Evolutionary conservation across 106 monocot species (phyloP).

Genomic region (Allium sativum): DNA sequence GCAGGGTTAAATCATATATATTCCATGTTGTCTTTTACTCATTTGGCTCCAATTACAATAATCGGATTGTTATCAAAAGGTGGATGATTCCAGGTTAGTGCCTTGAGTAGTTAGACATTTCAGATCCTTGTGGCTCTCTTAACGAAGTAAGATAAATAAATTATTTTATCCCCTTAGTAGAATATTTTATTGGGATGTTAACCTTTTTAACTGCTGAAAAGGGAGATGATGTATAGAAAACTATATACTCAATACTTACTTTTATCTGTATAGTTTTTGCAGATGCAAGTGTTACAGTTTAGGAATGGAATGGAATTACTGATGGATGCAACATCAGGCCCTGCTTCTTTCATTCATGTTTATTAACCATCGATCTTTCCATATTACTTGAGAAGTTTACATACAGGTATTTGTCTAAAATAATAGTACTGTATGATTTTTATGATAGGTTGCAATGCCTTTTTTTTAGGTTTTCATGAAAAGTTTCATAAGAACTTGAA

Average conservation of each 20-base stretch:
- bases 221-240: too few relatives aligned
- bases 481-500: conserved; percentile 64
- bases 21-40: conserved; percentile 59
- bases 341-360: conserved; percentile 76
- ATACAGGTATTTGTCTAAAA: neutral
- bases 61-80: conserved; percentile 74
- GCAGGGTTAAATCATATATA: too few relatives aligned
- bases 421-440: neutral
- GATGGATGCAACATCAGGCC: conserved; percentile 70
- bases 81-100: conserved; percentile 96
- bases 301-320: conserved; percentile 59
- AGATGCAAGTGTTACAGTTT: conserved; percentile 24
- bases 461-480: conserved; percentile 31
- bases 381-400: neutral
- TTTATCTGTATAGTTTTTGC: neutral
- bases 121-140: conserved; percentile 43
- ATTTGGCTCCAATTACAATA: conserved; percentile 55
- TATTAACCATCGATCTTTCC: neutral
- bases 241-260: too few relatives aligned
- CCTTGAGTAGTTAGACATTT: conserved; percentile 78
- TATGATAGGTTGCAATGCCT: conserved; percentile 67
- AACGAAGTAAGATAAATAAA: conserved; percentile 25
- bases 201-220: too few relatives aligned
- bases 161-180: neutral
- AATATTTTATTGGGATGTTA: too few relatives aligned